Base-by-base conservation (phyloP, 2,329 filamentous ascomycete species). In the Phaeosphaeriaceae sp. region DNA sequence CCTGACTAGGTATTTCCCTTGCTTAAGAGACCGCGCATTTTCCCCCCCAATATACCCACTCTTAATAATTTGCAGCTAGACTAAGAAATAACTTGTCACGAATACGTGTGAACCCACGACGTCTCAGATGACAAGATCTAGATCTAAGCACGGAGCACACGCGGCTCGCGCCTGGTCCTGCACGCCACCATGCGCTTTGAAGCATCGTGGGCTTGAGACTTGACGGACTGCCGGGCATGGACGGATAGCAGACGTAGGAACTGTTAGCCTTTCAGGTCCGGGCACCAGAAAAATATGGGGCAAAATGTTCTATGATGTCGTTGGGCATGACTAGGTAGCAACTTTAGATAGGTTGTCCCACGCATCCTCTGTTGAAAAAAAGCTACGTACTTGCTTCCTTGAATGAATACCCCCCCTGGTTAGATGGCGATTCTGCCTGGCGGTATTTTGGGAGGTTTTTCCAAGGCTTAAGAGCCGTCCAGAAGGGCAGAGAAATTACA, bases 221-320 rank as follows among this genome's bases (percentile, higher is more conserved):
- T 62, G 62, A 61, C n/a, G n/a, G n/a, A n/a, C n/a, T n/a, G n/a
- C n/a, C n/a, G n/a, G n/a, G n/a, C n/a, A n/a, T n/a, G n/a, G n/a
- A n/a, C 54, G 48, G 54, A 60, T 56, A 46, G 60, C 52, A 32
- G 45, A 49, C 34, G 20, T 35, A 48, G 36, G 42, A 48, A 45
- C 37, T 33, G 34, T 39, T 42, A 50, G 50, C 45, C 47, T 43
- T 42, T 47, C 45, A 52, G 50, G 53, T 50, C 52, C 42, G 46
- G 28, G 46, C 51, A 48, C 45, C 21, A 42, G 42, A 42, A 15
- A 8, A 30, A 16, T 16, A 29, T 30, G 34, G 42, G 18, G 34
- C 42, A 20, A 50, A 35, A 52, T 57, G 61, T 50, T 37, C 42
- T 41, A 60, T 62, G 58, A 62, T 60, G 54, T 64, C 53, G 50